Conservation (phyloP, 2,329 filamentous ascomycete species). For the Calonectria pseudoreteaudii region DNA sequence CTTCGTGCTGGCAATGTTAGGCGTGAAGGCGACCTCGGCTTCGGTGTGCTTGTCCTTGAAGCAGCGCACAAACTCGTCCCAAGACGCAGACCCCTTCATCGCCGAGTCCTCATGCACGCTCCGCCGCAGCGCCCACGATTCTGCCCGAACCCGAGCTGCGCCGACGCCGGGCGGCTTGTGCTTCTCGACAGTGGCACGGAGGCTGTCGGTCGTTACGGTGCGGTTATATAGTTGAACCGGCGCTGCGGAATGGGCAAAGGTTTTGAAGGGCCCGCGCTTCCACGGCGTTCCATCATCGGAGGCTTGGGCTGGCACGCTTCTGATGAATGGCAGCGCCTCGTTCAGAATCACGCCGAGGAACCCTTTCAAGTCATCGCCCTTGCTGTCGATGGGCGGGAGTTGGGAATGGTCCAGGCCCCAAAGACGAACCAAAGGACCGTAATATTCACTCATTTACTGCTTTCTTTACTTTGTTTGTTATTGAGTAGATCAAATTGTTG, state of each 20-base stretch:
- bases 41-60: conserved; percentile 64
- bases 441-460: conserved; percentile 37
- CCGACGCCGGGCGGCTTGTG: conserved; percentile 44
- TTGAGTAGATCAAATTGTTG: background rate
- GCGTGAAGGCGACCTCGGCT: conserved; percentile 55
- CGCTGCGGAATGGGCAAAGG: conserved; percentile 60
- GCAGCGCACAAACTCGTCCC: conserved; percentile 71
- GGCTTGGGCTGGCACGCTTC: conserved; percentile 55
- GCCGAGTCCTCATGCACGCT: conserved; percentile 69
- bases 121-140: conserved; percentile 74
- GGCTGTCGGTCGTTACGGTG: conserved; percentile 57
- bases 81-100: conserved; percentile 66
- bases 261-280: conserved; percentile 63
- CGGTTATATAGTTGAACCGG: conserved; percentile 66
- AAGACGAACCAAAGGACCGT: conserved; percentile 64
- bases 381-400: conserved; percentile 57
- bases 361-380: conserved; percentile 57
- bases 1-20: conserved; percentile 49
- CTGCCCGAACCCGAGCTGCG: conserved; percentile 45
- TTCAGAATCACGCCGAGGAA: conserved; percentile 65
- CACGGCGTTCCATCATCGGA: conserved; percentile 55
- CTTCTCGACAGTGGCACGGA: conserved; percentile 53
- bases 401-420: conserved; percentile 62
- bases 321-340: conserved; percentile 72
- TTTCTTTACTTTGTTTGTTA: background rate